Base-by-base conservation (phyloP, 2,329 filamentous ascomycete species). In the Fusarium oligoseptatum region DNA sequence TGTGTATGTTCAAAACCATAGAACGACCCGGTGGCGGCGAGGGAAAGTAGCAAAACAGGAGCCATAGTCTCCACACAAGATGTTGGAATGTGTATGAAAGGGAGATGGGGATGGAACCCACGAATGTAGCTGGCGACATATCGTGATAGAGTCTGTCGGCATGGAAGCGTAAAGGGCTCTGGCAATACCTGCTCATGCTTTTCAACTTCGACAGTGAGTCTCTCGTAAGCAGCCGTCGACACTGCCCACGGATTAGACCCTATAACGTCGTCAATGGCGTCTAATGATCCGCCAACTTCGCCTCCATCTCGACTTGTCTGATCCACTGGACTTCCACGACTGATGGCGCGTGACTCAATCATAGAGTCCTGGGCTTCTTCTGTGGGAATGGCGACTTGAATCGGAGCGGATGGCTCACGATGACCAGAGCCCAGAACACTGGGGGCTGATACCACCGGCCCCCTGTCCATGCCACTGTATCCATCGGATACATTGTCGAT, bases 91-190 rank as follows among this genome's bases (percentile, higher is more conserved):
- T 57, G 55, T 12, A 57, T 37, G 32, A 57, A 57, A n/a, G 55
- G 55, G 55, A 57, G 55, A 57, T 57, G 55, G 20, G 55, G 55
- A 12, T 57, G 32, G 15, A 57, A 57, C 14, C 55, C 55, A 11
- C 55, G 55, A 37, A 57, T 57, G 15, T 57, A 57, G 20, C 55
- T 57, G 20, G 55, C 55, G 14, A 57, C 15, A 57, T 57, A 57
- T 37, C 55, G 55, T 3, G 55, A 57, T 1, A 57, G 4, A 2
- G 55, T 57, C 20, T 57, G 55, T 36, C 55, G 55, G 32, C 55
- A 57, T 7, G 55, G 55, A 9, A 57, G 34, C 2, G 55, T 17
- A 24, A 57, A 57, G 32, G 55, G 4, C 32, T 57, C 32, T 2
- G 20, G 55, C 6, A 57, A 57, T 11, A 57, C 14, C 12, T 37